phyloP scores from a whole-genome alignment of 768 basidiomycete species.

The Ephemerocybe angulata region DNA sequence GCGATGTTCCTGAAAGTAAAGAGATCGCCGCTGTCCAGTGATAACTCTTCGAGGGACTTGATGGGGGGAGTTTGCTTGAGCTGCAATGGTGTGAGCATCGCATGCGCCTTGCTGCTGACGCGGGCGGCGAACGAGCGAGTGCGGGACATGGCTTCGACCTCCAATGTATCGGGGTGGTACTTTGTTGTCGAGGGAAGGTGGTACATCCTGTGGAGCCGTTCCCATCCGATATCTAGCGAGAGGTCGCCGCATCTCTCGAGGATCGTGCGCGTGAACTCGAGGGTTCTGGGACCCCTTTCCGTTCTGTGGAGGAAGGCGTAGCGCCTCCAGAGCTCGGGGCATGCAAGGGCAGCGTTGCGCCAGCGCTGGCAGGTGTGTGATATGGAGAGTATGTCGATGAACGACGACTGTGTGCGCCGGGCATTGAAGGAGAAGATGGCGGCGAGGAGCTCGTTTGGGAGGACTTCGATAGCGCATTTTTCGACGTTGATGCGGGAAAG shows the following conservation, averaged over 20 bases:
- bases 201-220: background rate
- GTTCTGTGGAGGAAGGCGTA: background rate
- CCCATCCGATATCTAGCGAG: background rate
- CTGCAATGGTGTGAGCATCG: too few species aligned
- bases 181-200: background rate
- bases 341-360: background rate
- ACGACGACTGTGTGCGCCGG: background rate
- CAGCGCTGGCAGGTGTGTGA: background rate
- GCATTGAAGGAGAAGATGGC: background rate
- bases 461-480: background rate
- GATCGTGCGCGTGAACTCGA: background rate
- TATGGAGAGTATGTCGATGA: background rate
- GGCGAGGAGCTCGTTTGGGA: background rate
- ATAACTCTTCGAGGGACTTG: background rate
- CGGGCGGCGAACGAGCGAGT: background rate
- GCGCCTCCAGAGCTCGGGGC: background rate
- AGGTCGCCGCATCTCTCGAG: background rate
- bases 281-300: too few species aligned
- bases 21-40: background rate
- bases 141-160: background rate
- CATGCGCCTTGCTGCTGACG: too few species aligned
- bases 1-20: background rate
- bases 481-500: too few species aligned
- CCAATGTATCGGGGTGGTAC: background rate
- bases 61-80: too few species aligned